A percentile compares a stretch with the other conserved stretches of the same genome.
phyloP scores from a whole-genome alignment of 768 basidiomycete genomes.

The Leccinum variicolor region DNA sequence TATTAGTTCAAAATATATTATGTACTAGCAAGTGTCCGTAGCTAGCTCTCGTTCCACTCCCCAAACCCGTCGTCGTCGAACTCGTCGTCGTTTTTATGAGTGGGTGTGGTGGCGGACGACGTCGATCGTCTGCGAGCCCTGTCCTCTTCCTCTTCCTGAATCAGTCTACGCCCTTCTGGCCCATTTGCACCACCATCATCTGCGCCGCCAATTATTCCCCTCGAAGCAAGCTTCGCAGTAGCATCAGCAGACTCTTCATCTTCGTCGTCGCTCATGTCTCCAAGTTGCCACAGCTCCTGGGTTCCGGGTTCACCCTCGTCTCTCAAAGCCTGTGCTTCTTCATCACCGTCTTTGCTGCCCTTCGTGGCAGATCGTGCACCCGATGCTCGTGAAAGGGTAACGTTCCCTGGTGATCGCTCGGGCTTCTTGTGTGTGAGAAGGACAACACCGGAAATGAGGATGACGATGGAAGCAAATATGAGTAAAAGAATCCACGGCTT shows the following conservation, averaged over 20 bases:
- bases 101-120: constrained; percentile 38
- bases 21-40: not conserved
- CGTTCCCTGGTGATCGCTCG: constrained; percentile 39
- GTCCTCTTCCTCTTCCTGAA: constrained; percentile 34
- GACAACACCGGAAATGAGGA: constrained; percentile 91
- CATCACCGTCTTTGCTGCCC: constrained; percentile 14
- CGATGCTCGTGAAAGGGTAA: constrained; percentile 23
- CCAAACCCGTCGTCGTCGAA: constrained; percentile 34
- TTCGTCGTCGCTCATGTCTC: constrained; percentile 70
- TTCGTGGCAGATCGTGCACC: constrained; percentile 25
- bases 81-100: constrained; percentile 12
- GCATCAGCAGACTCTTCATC: constrained; percentile 42
- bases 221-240: constrained; percentile 25
- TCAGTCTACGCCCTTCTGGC: constrained; percentile 39
- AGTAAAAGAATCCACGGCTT: constrained; percentile 85
- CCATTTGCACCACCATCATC: constrained; percentile 10
- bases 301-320: constrained; percentile 37
- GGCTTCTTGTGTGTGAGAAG: constrained; percentile 92
- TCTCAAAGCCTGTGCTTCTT: constrained; percentile 34
- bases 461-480: constrained; percentile 80
- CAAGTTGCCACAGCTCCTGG: constrained; percentile 62
- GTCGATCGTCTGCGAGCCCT: constrained; percentile 32
- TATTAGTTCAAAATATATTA: not conserved
- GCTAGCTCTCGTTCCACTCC: constrained; percentile 25
- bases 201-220: constrained; percentile 15